Base-by-base conservation (phyloP, 2,329 filamentous ascomycete genomes). In the Exophiala oligosperma region DNA sequence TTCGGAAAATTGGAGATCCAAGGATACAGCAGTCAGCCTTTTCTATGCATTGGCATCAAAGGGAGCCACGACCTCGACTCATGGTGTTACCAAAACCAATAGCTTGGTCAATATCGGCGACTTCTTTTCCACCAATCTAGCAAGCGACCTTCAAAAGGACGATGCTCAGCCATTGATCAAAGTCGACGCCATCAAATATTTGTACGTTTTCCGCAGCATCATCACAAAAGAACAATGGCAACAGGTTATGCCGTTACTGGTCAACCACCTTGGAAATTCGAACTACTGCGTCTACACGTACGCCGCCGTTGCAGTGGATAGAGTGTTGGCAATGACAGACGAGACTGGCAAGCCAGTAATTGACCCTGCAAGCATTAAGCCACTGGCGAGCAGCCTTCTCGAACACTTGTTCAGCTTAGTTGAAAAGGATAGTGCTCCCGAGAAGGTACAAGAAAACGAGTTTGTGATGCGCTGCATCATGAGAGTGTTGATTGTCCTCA, bases 281-380 rank as follows among this genome's bases (percentile, higher is more conserved):
- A 94, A 97, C 73, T 97, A 97, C 68, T 94, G 97, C 57, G 92
- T 97, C 41, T 97, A 99, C 77, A 97, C 92, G 0, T 99, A 99
- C 70, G 92, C 94, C 11, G 91, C 94, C 8, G 96, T 99, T 69
- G 92, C 93, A 2, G 89, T 97, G n/a, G 94, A 99, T 77, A 85
- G 94, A 56, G 90, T 93, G 1, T 81, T 99, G 21, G 95, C 88
- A 75, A 84, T 99, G 68, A 86, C 87, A 4, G 87, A 94, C 70
- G 63, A 64, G 11, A 86, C 88, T 63, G 87, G 89, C 46, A 84
- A 89, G 66, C 86, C 91, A 40, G 83, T 97, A 64, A 95, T 99
- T 67, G 82, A 89, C 29, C 85, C 90, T 46, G 81, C 84, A 9
- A 89, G 91, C 64, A 91, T 99, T 54, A 84, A 88, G 58, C 88